phyloP scores from a whole-genome alignment of 1,284 basidiomycete species.

The Pulchroboletus neoregius region DNA sequence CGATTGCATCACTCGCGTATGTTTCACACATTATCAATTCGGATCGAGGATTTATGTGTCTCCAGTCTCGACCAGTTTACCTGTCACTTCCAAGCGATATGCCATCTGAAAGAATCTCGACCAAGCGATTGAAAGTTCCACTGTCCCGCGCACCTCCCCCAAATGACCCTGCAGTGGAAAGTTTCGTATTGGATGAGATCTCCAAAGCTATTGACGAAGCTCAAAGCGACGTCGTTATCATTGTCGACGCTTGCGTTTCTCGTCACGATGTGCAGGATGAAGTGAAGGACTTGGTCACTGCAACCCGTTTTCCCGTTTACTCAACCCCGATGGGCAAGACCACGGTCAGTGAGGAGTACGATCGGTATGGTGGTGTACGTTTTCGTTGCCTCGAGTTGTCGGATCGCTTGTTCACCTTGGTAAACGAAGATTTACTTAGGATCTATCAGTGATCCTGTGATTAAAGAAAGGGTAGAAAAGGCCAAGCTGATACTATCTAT shows the following conservation, averaged over 20 bases:
- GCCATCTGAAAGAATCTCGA: slow-evolving; percentile 66
- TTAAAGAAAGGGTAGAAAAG: slow-evolving; percentile 75
- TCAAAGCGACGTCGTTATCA: slow-evolving; percentile 64
- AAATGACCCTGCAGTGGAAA: slow-evolving; percentile 61
- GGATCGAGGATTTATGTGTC: not conserved
- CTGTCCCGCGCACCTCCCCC: slow-evolving; percentile 49
- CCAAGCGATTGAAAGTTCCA: slow-evolving; percentile 60
- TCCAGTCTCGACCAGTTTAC: slow-evolving; percentile 81
- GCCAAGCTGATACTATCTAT: slow-evolving; percentile 84
- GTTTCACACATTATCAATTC: slow-evolving; percentile 11
- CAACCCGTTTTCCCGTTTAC: slow-evolving; percentile 76
- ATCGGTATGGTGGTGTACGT: slow-evolving; percentile 82
- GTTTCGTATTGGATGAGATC: slow-evolving; percentile 75
- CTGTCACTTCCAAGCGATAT: slow-evolving; percentile 86
- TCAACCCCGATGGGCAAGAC: slow-evolving; percentile 89
- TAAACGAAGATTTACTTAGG: slow-evolving; percentile 72
- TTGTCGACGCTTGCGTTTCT: slow-evolving; percentile 86
- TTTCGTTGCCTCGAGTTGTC: not conserved
- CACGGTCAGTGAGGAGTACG: slow-evolving; percentile 72
- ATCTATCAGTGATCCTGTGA: slow-evolving; percentile 63
- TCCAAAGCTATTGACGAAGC: slow-evolving; percentile 59
- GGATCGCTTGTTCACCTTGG: slow-evolving; percentile 6
- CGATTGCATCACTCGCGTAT: slow-evolving; percentile 63
- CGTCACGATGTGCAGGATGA: slow-evolving; percentile 75
- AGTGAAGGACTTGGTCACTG: slow-evolving; percentile 64